Evolutionary conservation across 768 basidiomycete species (phyloP), one percentile per base, ranked within the genome.

Genomic region (Lentinula raphanica): DNA sequence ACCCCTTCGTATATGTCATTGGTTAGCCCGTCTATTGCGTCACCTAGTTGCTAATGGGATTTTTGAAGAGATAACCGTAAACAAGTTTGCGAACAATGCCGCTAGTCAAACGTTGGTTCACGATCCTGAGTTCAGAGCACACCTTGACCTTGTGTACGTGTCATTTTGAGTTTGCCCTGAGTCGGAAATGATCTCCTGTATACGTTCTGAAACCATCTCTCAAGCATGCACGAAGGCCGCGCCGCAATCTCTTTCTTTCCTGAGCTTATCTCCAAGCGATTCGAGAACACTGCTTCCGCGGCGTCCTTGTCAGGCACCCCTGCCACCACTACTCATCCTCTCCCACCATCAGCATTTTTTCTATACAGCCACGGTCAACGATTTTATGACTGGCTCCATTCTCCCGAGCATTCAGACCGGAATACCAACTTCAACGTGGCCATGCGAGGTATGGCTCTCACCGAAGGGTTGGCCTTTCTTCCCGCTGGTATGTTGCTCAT

Each of bases 381-480:
- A 25, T 59, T 59, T 40, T 59, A 59, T 28, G 35, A 59, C 25
- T 59, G 58, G 58, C 38, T 59, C 28, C 58, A 59, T 39, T 59
- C 58, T 12, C 58, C 58, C 5, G 27, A 51, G 25, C 51, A 53
- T 17, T 3, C 13, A 8, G 58, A 54, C 21, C 45, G 58, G n/a
- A 48, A 48, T 4, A 32, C 48, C n/a, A 59, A 59, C 48, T 59
- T 59, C 35, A 59, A 59, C 44, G 12, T 54, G 38, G 58, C 58
- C 11, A 59, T 59, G 58, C 35, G 40, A 12, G 58, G 58, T 11
- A 59, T 59, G 58, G 35, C 58, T 31, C 29, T 49, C 39, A 59
- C 58, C 28, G 58, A 59, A 32, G 58, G 58, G 19, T 23, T 59
- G 23, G 44, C 53, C 12, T 59, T 59, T 21, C 58, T 59, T 23